These are phyloP conservation scores for Hypomontagnella monticulosa DNA, from an alignment of 495 filamentous ascomycete genomes.

Conservation along the genomic window DNA sequence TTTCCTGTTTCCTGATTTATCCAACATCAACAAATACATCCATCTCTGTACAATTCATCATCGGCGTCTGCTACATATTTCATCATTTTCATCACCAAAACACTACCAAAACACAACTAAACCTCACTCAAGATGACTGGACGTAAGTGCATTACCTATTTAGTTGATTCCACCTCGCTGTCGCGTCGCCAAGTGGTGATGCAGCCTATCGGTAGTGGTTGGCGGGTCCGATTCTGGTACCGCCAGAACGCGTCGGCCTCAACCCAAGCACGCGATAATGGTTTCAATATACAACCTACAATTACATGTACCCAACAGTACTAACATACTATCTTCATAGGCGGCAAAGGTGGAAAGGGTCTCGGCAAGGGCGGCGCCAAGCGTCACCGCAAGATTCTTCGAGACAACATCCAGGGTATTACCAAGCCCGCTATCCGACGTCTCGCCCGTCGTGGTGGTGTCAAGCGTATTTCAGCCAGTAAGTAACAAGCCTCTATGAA, in stretches of 20 bases:
- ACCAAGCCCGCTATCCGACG: slow-evolving; percentile 99
- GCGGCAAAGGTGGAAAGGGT: slow-evolving; percentile 96
- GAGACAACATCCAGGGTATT: slow-evolving; percentile 99
- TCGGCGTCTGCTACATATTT: slow-evolving; percentile 44
- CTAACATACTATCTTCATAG: slow-evolving; percentile 51
- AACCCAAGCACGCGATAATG: slow-evolving; percentile 63
- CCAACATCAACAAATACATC: slow-evolving; percentile 45
- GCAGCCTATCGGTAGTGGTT: slow-evolving; percentile 28
- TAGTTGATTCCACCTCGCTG: slow-evolving; percentile 25
- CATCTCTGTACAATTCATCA: slow-evolving; percentile 44
- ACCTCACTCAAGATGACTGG: slow-evolving; percentile 83
- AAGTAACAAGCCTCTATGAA: slow-evolving; percentile 47
- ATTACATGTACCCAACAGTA: neutral
- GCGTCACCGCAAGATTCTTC: slow-evolving; percentile 98
- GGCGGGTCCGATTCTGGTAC: slow-evolving; percentile 38
- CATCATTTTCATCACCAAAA: slow-evolving; percentile 47
- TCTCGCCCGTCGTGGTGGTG: slow-evolving; percentile 99
- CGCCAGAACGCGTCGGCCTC: slow-evolving; percentile 29
- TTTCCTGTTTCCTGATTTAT: slow-evolving; percentile 44
- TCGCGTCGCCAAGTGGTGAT: slow-evolving; percentile 36
- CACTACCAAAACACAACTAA: slow-evolving; percentile 43
- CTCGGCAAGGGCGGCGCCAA: slow-evolving; percentile 88
- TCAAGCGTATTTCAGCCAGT: slow-evolving; percentile 99
- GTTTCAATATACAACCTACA: slow-evolving; percentile 1
- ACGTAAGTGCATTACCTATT: slow-evolving; percentile 73